Conservation (phyloP, 2,329 filamentous ascomycete species). For the Colletotrichum sp. region DNA sequence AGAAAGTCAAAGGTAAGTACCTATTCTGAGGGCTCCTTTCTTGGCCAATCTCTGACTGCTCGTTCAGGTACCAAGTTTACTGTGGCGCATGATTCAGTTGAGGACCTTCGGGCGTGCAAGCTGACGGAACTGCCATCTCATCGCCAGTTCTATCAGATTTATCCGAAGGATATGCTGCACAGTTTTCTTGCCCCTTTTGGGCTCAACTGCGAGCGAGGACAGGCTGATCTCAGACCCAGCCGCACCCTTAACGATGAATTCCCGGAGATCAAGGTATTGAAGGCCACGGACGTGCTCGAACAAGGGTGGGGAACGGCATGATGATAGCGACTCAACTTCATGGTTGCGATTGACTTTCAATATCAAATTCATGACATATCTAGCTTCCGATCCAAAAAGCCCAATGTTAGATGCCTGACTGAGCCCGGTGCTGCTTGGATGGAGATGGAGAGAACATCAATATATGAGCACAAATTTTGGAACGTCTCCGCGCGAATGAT, state of each 20-base stretch:
- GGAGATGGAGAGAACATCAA: neutral
- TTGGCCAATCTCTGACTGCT: neutral
- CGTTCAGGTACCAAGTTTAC: neutral
- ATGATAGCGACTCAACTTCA: neutral
- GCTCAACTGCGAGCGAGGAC: neutral
- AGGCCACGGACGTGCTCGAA: neutral
- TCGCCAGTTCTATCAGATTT: constrained; percentile 22
- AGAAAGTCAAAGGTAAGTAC: neutral
- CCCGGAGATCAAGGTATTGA: neutral
- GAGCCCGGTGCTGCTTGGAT: neutral
- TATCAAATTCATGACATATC: neutral
- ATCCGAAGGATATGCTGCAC: constrained; percentile 16
- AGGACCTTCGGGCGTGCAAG: neutral
- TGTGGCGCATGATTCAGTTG: neutral
- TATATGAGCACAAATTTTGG: accelerated
- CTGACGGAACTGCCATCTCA: neutral
- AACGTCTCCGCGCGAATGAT: neutral
- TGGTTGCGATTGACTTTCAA: neutral
- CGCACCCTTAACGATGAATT: neutral
- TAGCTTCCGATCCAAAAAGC: neutral
- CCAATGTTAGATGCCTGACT: neutral
- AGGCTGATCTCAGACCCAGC: neutral
- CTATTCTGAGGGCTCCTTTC: neutral
- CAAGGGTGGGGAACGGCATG: neutral
- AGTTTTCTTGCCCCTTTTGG: neutral